These are phyloP conservation scores for Hyphopichia homilentoma DNA, from an alignment of 805 yeast species.

Conservation along the genomic window DNA sequence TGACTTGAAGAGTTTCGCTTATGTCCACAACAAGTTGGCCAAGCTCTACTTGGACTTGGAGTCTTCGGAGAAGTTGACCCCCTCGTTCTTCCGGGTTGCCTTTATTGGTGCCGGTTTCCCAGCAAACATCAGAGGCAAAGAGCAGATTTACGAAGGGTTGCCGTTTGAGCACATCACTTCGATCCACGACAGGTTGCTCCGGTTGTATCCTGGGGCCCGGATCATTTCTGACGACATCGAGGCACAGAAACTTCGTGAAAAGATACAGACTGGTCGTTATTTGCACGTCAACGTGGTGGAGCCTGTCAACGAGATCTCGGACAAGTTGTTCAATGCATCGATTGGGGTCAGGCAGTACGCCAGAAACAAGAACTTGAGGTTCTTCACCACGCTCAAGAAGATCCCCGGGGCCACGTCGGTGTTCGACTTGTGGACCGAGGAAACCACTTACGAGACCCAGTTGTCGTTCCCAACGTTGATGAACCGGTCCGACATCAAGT, in stretches of 20 bases:
- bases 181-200: conserved; percentile 70
- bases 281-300: conserved; percentile 69
- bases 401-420: conserved; percentile 71
- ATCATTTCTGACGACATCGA: conserved; percentile 59
- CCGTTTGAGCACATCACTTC: conserved; percentile 86
- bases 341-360: conserved; percentile 70
- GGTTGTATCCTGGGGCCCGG: conserved; percentile 78
- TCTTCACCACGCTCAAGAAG: conserved; percentile 65
- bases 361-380: conserved; percentile 67
- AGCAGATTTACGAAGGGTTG: conserved; percentile 78
- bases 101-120: conserved; percentile 88
- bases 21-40: conserved; percentile 64
- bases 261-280: conserved; percentile 65
- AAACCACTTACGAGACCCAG: conserved; percentile 69
- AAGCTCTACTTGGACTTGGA: conserved; percentile 65
- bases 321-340: conserved; percentile 42
- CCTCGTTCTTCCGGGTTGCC: conserved; percentile 75
- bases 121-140: conserved; percentile 64
- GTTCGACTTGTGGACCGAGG: conserved; percentile 84
- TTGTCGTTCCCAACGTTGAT: conserved; percentile 83
- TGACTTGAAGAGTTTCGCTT: conserved; percentile 72
- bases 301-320: conserved; percentile 56
- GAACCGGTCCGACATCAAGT: conserved; percentile 73
- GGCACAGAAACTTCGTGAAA: conserved; percentile 46
- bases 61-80: conserved; percentile 65